Evolutionary conservation across 202 grass and related monocot genomes (phyloP).

Genomic region (Zoysia matrella): DNA sequence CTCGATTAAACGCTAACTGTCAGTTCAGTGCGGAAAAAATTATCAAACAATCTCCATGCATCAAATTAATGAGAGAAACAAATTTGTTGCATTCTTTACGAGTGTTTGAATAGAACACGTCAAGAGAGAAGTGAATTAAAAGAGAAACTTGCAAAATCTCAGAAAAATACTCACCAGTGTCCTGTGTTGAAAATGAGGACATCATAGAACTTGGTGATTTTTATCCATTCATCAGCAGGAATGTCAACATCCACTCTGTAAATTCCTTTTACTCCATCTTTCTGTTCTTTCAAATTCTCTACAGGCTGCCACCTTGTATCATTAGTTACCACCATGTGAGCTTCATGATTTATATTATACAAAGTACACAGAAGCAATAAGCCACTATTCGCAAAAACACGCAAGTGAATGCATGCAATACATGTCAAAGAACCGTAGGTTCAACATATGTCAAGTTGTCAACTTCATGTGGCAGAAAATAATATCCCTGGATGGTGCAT

Average conservation of each 20-base stretch:
- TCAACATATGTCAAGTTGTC: not conserved
- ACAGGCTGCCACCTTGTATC: conserved; percentile 89
- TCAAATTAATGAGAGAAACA: not conserved
- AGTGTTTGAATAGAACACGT: not conserved
- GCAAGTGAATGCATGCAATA: conserved; percentile 12
- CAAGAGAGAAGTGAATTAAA: not conserved
- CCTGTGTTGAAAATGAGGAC: conserved; percentile 94
- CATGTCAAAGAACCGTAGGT: not conserved
- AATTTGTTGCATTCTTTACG: not conserved
- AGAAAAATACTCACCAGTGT: conserved; percentile 73
- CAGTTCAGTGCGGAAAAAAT: not conserved
- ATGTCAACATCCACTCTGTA: conserved; percentile 83
- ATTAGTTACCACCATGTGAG: conserved; percentile 71
- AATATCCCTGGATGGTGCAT: not conserved
- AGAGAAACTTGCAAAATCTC: not conserved
- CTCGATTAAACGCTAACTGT: not conserved
- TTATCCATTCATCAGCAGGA: conserved; percentile 78
- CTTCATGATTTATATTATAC: conserved; percentile 32
- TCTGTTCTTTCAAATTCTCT: conserved; percentile 51
- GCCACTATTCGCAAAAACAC: not conserved
- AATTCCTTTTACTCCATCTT: conserved; percentile 66
- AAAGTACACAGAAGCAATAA: not conserved
- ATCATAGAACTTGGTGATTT: conserved; percentile 85
- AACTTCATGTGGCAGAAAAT: not conserved
- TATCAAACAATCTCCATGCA: not conserved